A percentile compares a stretch with the other conserved stretches of the same genome.
Conservation (phyloP, 1,139 yeast species). For the Nakaseomyces glabratus region DNA sequence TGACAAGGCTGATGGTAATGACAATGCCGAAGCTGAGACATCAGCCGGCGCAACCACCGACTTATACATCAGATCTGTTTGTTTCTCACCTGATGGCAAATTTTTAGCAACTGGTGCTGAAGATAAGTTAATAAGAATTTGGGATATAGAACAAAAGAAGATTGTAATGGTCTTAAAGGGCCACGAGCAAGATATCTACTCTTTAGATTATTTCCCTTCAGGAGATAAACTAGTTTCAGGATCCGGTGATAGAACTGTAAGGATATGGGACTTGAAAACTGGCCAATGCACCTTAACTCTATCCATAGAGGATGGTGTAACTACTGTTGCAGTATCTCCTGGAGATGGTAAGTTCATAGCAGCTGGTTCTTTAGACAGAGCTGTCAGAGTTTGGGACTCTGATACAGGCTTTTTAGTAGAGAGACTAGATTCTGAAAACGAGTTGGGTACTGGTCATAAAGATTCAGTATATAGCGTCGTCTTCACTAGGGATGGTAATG, state of each 20-base stretch:
- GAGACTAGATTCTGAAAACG: conserved; percentile 82
- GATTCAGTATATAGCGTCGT: conserved; percentile 95
- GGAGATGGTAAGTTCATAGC: conserved; percentile 83
- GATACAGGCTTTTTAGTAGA: conserved; percentile 88
- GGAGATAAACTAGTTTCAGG: conserved; percentile 94
- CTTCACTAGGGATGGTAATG: conserved; percentile 84
- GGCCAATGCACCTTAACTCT: conserved; percentile 85
- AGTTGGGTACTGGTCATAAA: conserved; percentile 85
- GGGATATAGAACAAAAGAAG: conserved; percentile 87
- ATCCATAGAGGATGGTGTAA: conserved; percentile 94
- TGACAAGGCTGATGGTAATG: conserved; percentile 3
- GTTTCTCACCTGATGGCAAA: conserved; percentile 95
- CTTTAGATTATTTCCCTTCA: conserved; percentile 90
- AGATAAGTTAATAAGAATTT: conserved; percentile 90
- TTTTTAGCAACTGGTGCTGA: conserved; percentile 97
- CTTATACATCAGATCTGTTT: conserved; percentile 86
- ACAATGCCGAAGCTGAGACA: conserved; percentile 6
- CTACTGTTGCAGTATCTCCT: conserved; percentile 95
- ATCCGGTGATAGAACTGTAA: conserved; percentile 91
- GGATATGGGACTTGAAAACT: conserved; percentile 92
- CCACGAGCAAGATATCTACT: conserved; percentile 96
- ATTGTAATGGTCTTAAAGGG: conserved; percentile 85
- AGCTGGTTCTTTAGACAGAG: conserved; percentile 92
- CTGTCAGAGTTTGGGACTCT: conserved; percentile 96
- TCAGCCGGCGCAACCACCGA: conserved; percentile 41